Evolutionary conservation across 148 eudicot genomes (phyloP).

Genomic region (Rhododendron simsii): DNA sequence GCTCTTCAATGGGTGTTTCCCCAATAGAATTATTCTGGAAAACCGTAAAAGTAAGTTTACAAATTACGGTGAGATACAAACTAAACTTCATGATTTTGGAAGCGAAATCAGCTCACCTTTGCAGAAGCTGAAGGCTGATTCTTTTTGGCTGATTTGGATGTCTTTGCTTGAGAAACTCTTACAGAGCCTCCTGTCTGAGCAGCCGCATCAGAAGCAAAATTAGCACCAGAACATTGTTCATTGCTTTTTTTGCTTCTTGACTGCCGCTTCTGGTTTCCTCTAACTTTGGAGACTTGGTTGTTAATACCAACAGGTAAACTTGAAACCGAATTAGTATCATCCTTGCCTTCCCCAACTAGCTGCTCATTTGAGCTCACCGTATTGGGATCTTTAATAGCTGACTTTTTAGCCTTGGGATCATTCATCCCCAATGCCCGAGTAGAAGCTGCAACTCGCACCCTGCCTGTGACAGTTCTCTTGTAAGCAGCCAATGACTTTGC

Average conservation of each 20-base stretch:
- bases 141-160: constrained; percentile 14
- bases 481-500: constrained; percentile 31
- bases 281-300: constrained; percentile 28
- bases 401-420: constrained; percentile 20
- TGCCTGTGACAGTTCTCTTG: constrained; percentile 16
- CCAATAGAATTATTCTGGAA: constrained; percentile 45
- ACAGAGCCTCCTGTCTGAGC: constrained; percentile 22
- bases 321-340: constrained; percentile 20
- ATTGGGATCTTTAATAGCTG: constrained; percentile 28
- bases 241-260: constrained; percentile 51
- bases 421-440: constrained; percentile 8
- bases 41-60: constrained; percentile 29
- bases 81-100: neutral
- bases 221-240: constrained; percentile 28
- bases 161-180: constrained; percentile 23
- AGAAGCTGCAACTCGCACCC: constrained; percentile 7
- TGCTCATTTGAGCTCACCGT: constrained; percentile 25
- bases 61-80: constrained; percentile 15
- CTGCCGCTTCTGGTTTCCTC: constrained; percentile 37
- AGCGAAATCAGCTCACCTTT: constrained; percentile 43
- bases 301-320: constrained; percentile 20
- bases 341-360: constrained; percentile 25
- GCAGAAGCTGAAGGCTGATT: constrained; percentile 17
- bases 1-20: constrained; percentile 27
- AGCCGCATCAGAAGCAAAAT: constrained; percentile 32